These are phyloP conservation scores for Endocalyx cinctus DNA, from an alignment of 2,329 filamentous ascomycete genomes.

Conservation along the genomic window DNA sequence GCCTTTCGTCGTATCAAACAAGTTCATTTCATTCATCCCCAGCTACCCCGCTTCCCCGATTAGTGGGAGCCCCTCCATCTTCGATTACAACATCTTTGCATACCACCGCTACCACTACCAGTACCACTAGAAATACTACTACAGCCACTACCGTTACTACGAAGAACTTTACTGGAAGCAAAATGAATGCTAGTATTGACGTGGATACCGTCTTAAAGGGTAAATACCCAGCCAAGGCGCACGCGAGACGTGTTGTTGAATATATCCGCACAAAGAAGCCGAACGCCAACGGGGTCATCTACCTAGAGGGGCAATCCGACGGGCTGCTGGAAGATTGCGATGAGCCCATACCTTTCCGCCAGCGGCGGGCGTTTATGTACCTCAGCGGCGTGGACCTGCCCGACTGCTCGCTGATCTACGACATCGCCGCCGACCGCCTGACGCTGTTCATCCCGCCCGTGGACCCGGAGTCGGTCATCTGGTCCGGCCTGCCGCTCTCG, in stretches of 20 bases:
- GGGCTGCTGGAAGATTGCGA: slow-evolving; percentile 87
- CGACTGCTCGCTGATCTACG: slow-evolving; percentile 77
- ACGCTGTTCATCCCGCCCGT: slow-evolving; percentile 89
- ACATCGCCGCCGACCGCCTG: slow-evolving; percentile 66
- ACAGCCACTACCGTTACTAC: no score
- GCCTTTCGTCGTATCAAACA: no score
- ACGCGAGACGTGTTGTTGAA: slow-evolving; percentile 78
- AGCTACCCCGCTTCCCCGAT: no score
- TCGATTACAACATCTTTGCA: no score
- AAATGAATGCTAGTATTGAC: slow-evolving; percentile 31
- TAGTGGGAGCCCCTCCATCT: no score
- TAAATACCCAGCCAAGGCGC: slow-evolving; percentile 79
- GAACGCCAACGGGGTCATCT: slow-evolving; percentile 67
- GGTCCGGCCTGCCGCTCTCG: slow-evolving; percentile 82
- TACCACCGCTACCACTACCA: no score
- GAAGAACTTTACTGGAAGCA: no score
- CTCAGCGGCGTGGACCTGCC: slow-evolving; percentile 76
- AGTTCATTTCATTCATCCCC: no score
- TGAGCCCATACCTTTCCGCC: slow-evolving; percentile 75
- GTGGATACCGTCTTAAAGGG: slow-evolving; percentile 52
- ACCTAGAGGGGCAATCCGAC: slow-evolving; percentile 80
- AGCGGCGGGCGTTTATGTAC: slow-evolving; percentile 93
- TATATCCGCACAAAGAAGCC: slow-evolving; percentile 66
- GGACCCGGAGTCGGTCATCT: slow-evolving; percentile 85
- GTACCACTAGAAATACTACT: no score